Percentiles rank a stretch among this genome's conserved stretches.
Conservation (phyloP, 108 stramenopile species). For the Schizochytrium sp. region DNA sequence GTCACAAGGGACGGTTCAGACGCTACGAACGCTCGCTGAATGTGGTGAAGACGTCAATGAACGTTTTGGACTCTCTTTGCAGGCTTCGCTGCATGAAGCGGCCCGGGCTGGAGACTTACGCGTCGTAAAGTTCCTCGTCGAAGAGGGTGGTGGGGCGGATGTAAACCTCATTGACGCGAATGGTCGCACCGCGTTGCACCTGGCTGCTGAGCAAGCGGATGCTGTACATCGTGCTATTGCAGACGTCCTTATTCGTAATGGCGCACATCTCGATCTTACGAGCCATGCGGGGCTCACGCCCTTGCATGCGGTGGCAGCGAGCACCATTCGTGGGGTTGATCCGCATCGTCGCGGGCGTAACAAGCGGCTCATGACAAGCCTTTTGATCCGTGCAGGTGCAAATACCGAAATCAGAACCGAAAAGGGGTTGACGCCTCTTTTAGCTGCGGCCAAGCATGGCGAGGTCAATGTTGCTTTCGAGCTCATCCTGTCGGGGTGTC, state of each 20-base stretch:
- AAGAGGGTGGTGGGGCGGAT: background rate
- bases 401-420: background rate
- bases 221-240: background rate
- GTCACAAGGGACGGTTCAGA: background rate
- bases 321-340: no score
- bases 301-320: background rate
- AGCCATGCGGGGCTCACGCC: background rate
- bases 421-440: background rate
- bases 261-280: background rate
- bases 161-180: background rate
- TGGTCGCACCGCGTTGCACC: background rate
- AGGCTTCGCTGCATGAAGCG: background rate
- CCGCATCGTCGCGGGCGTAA: background rate
- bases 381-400: background rate
- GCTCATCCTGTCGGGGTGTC: background rate
- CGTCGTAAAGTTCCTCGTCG: background rate
- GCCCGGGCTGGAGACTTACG: background rate
- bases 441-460: background rate
- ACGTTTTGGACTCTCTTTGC: background rate
- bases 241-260: background rate
- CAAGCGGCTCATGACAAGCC: background rate
- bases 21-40: background rate
- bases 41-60: background rate
- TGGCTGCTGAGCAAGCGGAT: background rate
- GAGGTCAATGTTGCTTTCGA: background rate